Percentiles rank a stretch among this genome's conserved stretches.
Conservation (phyloP, 73 alveolate species). For the Paramecium octaurelia region DNA sequence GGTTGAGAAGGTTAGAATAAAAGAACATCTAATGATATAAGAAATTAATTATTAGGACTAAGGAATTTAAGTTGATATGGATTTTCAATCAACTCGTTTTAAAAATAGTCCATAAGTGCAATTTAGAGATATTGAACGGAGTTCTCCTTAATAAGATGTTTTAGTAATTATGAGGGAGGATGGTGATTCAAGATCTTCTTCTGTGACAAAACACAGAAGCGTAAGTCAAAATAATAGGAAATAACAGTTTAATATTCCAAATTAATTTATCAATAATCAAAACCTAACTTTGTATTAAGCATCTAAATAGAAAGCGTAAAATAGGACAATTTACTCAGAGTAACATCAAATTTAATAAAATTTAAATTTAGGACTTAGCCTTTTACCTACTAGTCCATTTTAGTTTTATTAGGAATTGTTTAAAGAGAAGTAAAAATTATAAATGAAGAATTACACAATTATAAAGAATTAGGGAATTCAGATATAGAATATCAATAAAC, state of each 20-base stretch:
- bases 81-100: neutral
- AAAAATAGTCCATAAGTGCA: neutral
- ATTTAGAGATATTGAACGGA: neutral
- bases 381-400: neutral
- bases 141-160: neutral
- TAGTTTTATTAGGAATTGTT: neutral
- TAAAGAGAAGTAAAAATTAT: neutral
- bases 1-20: neutral
- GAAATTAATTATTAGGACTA: neutral
- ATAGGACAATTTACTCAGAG: neutral
- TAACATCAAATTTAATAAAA: neutral
- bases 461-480: neutral
- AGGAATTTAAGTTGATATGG: neutral
- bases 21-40: neutral
- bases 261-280: neutral
- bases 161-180: constrained; percentile 29
- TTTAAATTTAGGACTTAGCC: neutral
- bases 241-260: neutral
- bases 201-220: neutral
- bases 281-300: neutral
- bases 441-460: constrained; percentile 10
- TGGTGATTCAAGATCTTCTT: neutral
- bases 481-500: neutral
- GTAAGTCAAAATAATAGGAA: neutral
- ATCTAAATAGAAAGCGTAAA: neutral